Base-by-base conservation (phyloP, 148 eudicot species). In the Pharnaceum exiguum region DNA sequence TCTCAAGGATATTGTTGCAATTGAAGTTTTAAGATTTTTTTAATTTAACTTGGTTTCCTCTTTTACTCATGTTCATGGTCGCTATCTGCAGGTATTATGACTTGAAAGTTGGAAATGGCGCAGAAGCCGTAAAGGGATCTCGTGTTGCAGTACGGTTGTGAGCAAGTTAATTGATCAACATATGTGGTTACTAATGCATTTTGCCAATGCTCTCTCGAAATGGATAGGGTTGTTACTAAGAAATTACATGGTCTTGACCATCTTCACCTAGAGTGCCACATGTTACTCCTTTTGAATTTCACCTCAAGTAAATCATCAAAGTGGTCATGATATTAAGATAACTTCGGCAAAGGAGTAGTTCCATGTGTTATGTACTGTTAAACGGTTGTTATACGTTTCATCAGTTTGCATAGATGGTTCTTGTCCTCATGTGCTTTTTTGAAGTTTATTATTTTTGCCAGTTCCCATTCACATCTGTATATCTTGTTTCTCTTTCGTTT, bases 131-230 rank as follows among this genome's bases (percentile, higher is more conserved):
- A 65, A 87, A 91, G 82, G 97, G 97, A 69, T 87, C 97, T 73
- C 93, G 97, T 59, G 97, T 87, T 67, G 97, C 97, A 77, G 97
- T 87, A 91, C 59, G 87, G 75, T 72, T 82, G 84, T 85, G 67
- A 66, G 71, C 57, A 62, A 70, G 65, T 72, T 74, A 8, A 47
- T 66, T 63, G 44, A 32, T 6, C 63, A 36, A 16, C 24, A 43
- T 2, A 28, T 31, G 17, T 67, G 21, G 22, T 36, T 47, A 46
- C 42, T 5, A 5, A 33, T 52, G 59, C 65, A 21, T 37, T 21
- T 22, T 64, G 62, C n/a, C 23, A 27, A 40, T 42, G 43, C 12
- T 30, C 33, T 30, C 29, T 33, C 35, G n/a, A 52, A 13, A n/a
- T 2, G 37, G 25, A 60, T 15, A 25, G 16, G 7, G 4, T 6